These are phyloP conservation scores for Candida ovalis DNA, from an alignment of 805 yeast genomes.

Conservation along the genomic window DNA sequence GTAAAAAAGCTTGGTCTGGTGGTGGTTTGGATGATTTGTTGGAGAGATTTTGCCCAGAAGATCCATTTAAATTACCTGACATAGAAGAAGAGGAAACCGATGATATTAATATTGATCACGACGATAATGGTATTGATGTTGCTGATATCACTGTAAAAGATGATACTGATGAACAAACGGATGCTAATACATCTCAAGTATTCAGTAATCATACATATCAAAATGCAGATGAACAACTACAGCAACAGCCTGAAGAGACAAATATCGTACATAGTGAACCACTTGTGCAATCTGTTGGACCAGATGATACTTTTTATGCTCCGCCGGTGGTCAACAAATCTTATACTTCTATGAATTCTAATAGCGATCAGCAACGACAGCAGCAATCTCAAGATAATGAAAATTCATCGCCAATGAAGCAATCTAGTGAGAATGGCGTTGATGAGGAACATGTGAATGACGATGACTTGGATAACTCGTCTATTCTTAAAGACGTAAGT, in stretches of 20 bases:
- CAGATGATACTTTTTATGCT: slow-evolving; percentile 20
- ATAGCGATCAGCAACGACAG: not conserved
- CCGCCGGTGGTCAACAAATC: slow-evolving; percentile 18
- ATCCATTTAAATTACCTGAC: slow-evolving; percentile 12
- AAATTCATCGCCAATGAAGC: not conserved
- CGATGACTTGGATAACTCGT: not conserved
- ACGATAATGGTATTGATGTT: slow-evolving; percentile 3
- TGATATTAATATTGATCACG: not conserved
- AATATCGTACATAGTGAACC: not conserved
- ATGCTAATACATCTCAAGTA: not conserved
- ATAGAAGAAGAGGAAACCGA: slow-evolving; percentile 4
- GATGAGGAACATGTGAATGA: not conserved
- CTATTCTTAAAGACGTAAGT: slow-evolving; percentile 1
- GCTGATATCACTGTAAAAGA: slow-evolving; percentile 3
- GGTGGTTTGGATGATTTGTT: slow-evolving; percentile 68
- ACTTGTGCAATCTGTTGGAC: slow-evolving; percentile 4
- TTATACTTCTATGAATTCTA: slow-evolving; percentile 3
- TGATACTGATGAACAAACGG: not conserved
- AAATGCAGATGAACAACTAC: not conserved
- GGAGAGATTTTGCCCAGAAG: slow-evolving; percentile 7
- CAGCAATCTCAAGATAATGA: not conserved
- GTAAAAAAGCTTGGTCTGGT: slow-evolving; percentile 82
- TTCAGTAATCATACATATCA: not conserved
- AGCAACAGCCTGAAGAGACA: not conserved
- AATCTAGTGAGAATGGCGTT: not conserved